A percentile compares a stretch with the other conserved stretches of the same genome.
These are phyloP conservation scores for Myxozyma vanderwaltii DNA, from an alignment of 805 yeast species.

Conservation along the genomic window DNA sequence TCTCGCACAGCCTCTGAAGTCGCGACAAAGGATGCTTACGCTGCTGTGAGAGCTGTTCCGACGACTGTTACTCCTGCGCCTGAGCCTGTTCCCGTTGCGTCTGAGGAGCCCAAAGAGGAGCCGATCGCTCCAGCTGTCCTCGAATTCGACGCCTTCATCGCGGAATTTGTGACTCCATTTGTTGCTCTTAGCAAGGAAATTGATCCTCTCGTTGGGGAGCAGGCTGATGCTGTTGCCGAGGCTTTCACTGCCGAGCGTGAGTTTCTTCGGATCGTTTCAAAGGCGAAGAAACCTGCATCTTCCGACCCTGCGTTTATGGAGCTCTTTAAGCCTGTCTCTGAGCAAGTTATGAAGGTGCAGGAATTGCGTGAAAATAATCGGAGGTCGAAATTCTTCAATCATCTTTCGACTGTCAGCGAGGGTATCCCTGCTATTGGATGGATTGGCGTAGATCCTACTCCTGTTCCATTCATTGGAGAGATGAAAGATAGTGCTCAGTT, in stretches of 20 bases:
- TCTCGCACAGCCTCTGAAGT: constrained; percentile 14
- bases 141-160: constrained; percentile 57
- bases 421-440: constrained; percentile 91
- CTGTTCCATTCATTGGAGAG: constrained; percentile 67
- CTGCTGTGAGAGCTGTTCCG: constrained; percentile 26
- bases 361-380: constrained; percentile 76
- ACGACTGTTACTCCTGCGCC: constrained; percentile 33
- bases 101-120: constrained; percentile 30
- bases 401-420: constrained; percentile 81
- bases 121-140: constrained; percentile 27
- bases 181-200: constrained; percentile 54
- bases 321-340: constrained; percentile 69
- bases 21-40: constrained; percentile 20
- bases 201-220: constrained; percentile 60
- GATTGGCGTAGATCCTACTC: constrained; percentile 78
- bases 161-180: constrained; percentile 60
- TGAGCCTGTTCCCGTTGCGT: constrained; percentile 31
- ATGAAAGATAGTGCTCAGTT: constrained; percentile 90
- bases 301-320: constrained; percentile 51
- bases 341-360: constrained; percentile 57
- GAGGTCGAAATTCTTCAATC: constrained; percentile 62
- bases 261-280: constrained; percentile 60
- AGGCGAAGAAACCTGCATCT: constrained; percentile 65
- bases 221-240: constrained; percentile 47
- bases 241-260: constrained; percentile 63